Evolutionary conservation across 2,329 filamentous ascomycete genomes (phyloP).

Genomic region (Cladosporium sp.): DNA sequence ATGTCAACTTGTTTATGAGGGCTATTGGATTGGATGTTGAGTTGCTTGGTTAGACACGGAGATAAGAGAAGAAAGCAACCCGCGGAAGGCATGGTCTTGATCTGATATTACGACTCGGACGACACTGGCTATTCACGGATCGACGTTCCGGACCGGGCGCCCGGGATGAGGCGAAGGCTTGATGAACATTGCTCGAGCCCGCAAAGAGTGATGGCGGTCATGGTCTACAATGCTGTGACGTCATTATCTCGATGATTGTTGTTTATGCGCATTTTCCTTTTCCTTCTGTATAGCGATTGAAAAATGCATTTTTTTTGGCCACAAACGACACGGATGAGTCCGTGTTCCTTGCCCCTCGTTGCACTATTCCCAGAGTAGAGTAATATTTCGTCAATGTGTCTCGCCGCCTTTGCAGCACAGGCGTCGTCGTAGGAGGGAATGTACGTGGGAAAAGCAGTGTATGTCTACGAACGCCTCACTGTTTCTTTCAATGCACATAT

Average conservation of each 20-base stretch:
- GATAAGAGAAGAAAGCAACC: not conserved
- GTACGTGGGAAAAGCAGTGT: too few species aligned
- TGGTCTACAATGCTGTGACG: not conserved
- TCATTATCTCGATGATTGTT: not conserved
- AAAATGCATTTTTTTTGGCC: not conserved
- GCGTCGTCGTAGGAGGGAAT: too few species aligned
- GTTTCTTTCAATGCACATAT: too few species aligned
- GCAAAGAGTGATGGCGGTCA: not conserved
- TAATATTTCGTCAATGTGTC: too few species aligned
- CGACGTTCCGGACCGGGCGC: not conserved
- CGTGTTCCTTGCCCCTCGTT: too few species aligned
- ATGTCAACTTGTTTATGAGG: conserved; percentile 97
- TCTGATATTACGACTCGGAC: not conserved
- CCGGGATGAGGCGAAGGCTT: conserved; percentile 4
- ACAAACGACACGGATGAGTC: too few species aligned
- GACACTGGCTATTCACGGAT: too few species aligned
- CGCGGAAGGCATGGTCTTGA: not conserved
- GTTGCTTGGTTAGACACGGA: conserved; percentile 49
- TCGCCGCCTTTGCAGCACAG: too few species aligned
- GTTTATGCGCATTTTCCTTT: not conserved
- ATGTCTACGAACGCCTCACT: too few species aligned
- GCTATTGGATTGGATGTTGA: conserved; percentile 98
- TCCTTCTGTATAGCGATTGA: conserved; percentile 1
- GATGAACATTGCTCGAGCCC: conserved; percentile 13
- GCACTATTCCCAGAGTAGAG: too few species aligned